Evolutionary conservation across 768 basidiomycete species (phyloP).

Genomic region (Panus rudis): DNA sequence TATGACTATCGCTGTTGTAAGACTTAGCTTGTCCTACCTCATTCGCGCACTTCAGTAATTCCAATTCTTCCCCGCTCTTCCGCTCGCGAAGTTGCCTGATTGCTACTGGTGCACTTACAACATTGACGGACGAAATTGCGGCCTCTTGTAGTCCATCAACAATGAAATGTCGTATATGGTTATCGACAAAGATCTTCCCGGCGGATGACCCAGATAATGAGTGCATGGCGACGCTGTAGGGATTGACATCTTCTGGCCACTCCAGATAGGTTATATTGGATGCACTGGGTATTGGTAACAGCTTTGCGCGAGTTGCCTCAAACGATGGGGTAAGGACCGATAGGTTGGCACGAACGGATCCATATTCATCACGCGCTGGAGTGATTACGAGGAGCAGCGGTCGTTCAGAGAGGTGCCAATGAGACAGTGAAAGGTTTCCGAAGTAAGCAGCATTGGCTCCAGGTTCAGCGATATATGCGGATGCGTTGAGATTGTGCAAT

Average conservation of each 20-base stretch:
- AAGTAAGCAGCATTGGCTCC: constrained; percentile 66
- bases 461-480: constrained; percentile 77
- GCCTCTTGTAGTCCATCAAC: constrained; percentile 53
- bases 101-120: constrained; percentile 45
- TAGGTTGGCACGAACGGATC: constrained; percentile 32
- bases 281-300: constrained; percentile 46
- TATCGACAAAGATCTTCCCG: constrained; percentile 53
- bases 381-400: constrained; percentile 66
- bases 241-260: constrained; percentile 65
- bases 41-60: constrained; percentile 69
- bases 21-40: constrained; percentile 43
- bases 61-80: constrained; percentile 66
- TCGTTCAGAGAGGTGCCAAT: constrained; percentile 74
- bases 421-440: constrained; percentile 54
- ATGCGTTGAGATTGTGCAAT: constrained; percentile 43
- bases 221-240: constrained; percentile 46
- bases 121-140: constrained; percentile 24
- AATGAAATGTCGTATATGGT: constrained; percentile 53
- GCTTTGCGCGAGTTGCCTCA: constrained; percentile 62
- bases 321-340: constrained; percentile 71
- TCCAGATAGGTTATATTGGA: constrained; percentile 37
- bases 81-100: constrained; percentile 63
- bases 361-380: constrained; percentile 26
- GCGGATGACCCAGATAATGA: constrained; percentile 20
- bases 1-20: background rate